Evolutionary conservation across 2,329 filamentous ascomycete genomes (phyloP), one percentile per base, ranked within the genome.

Genomic region (Colletotrichum cordylinicola): DNA sequence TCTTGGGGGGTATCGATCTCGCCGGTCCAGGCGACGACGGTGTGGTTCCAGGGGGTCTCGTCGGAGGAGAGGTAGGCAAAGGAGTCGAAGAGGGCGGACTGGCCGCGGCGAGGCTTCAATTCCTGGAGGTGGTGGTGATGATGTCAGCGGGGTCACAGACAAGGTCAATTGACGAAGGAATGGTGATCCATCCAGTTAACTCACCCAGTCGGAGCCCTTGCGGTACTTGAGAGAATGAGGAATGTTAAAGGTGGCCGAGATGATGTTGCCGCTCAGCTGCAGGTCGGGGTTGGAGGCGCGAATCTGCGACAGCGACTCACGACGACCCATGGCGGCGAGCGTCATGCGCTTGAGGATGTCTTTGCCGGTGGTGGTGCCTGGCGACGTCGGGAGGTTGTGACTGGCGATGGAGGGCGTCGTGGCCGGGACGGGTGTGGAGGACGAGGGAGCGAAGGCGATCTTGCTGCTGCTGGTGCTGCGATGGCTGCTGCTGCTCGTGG

Each of bases 21-120:
- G 74, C 96, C 96, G 4, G 96, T 98, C 96, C 96, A 98, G 61
- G 95, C 96, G 69, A 98, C 94, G 8, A 98, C 91, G 1, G 93
- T 97, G 86, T 98, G 96, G 80, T 96, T 95, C 96, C 96, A 98
- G 24, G 94, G 93, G 3, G 94, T 93, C 58, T 94, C 90, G 72
- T 94, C 89, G n/a, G 96, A 98, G 5, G 96, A 95, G 60, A 98
- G 92, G 85, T 98, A 93, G 72, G 93, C 91, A 81, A 98, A 96
- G 12, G 96, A 96, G 84, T 98, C 96, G 85, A 98, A 98, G 39
- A 98, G 90, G 18, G 96, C 96, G 15, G 96, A 98, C 74, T 96
- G 96, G 71, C 96, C 96, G 76, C 94, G 94, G 31, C 96, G 94
- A 76, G 92, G 88, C 80, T 91, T 92, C 71, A 98, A 87, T 82